Evolutionary conservation across 2,329 filamentous ascomycete genomes (phyloP), one percentile per base, ranked within the genome.

Genomic region (Alternaria consortialis): DNA sequence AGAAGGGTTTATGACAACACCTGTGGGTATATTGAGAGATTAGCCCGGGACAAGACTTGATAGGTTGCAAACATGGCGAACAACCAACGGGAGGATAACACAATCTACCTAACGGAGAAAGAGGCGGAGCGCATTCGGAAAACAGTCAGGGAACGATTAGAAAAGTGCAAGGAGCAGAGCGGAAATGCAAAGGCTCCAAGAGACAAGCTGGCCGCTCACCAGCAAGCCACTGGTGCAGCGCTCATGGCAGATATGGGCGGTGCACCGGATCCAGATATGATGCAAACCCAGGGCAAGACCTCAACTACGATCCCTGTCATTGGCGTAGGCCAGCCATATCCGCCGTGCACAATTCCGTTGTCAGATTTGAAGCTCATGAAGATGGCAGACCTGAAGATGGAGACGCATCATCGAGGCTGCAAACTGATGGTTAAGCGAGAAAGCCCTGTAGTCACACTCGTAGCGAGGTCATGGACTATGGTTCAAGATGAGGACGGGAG

Each of bases 351-450:
- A 1, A 47, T 43, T 5, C 47, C 65, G 1, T 43, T 70, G 3
- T 54, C 65, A 7, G 60, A 67, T 27, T 37, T 74, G 2, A 56
- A 68, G 32, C 66, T 67, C 8, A 73, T 75, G 44, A 69, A 72
- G 55, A 69, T 82, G 56, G 67, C 67, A 31, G 72, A 80, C 17
- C 71, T 83, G 5, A 54, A 42, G 12, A 67, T 81, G 29, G 78
- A 82, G 40, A 80, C 75, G 20, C 80, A 82, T 63, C 80, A 82
- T 65, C 73, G 78, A 6, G 80, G 77, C 3, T 62, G 17, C 1
- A 80, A 79, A 48, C 53, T 81, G 25, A 52, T 78, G 0, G 51
- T 82, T 11, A 74, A 77, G 58, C 65, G 73, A 11, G 58, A 75
- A 11, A 77, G 75, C 5, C 71, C 70, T 1, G 63, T 78, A 1